A percentile compares a stretch with the other conserved stretches of the same genome.
Evolutionary conservation across 2,329 filamentous ascomycete species (phyloP).

Genomic region (Herpomyces periplanetae): DNA sequence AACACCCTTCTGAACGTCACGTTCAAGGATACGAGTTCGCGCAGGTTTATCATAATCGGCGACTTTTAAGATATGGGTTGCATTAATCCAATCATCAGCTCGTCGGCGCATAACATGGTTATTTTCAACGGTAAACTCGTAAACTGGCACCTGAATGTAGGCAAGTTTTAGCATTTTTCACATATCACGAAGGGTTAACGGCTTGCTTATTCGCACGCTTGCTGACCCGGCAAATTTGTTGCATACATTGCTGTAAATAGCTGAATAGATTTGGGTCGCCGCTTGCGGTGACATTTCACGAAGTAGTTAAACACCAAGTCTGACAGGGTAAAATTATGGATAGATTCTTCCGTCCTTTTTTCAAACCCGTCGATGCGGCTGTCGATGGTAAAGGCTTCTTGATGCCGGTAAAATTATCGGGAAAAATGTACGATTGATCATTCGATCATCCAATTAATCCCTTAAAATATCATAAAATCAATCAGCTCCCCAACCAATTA

Average conservation of each 20-base stretch:
- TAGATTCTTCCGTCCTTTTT: too few species aligned
- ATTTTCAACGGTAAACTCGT: slow-evolving; percentile 50
- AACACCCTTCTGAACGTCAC: slow-evolving; percentile 76
- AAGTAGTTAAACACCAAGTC: too few species aligned
- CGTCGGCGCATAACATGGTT: slow-evolving; percentile 91
- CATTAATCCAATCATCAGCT: slow-evolving; percentile 89
- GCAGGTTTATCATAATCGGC: slow-evolving; percentile 91
- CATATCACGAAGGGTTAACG: background rate
- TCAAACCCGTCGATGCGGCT: too few species aligned
- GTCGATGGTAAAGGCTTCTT: too few species aligned
- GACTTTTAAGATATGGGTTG: slow-evolving; percentile 90
- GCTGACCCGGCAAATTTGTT: slow-evolving; percentile 1
- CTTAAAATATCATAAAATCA: too few species aligned
- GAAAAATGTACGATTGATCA: too few species aligned
- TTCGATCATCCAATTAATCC: too few species aligned
- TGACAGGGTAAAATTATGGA: too few species aligned
- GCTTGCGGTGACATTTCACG: too few species aligned
- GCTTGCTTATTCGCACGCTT: slow-evolving; percentile 1
- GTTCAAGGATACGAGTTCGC: slow-evolving; percentile 65
- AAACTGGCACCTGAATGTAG: slow-evolving; percentile 37
- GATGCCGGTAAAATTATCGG: too few species aligned
- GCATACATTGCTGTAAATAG: slow-evolving; percentile 20
- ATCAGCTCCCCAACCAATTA: too few species aligned
- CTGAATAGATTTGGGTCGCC: slow-evolving; percentile 22
- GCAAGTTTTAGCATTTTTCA: slow-evolving; percentile 2